Evolutionary conservation across 2,329 filamentous ascomycete species (phyloP).

Genomic region (Pseudogymnoascus sp.): DNA sequence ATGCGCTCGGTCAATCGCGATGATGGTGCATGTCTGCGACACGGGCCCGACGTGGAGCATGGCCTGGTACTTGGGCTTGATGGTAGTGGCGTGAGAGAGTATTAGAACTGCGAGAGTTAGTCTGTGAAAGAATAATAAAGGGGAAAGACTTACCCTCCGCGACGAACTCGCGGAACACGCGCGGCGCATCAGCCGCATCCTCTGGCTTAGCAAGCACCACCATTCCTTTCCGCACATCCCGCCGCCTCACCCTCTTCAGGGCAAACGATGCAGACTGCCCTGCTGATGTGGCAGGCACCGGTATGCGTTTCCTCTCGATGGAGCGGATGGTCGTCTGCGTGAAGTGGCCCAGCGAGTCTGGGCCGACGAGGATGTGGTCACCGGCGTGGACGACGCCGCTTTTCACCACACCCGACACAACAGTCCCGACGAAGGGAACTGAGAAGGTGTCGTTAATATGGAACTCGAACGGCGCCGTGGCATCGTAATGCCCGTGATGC

Average conservation of each 20-base stretch:
- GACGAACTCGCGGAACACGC: constrained; percentile 67
- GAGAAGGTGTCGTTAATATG: constrained; percentile 97
- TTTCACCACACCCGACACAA: constrained; percentile 90
- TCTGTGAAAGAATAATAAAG: neutral
- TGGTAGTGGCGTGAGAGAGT: constrained; percentile 90
- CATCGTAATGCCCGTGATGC: constrained; percentile 87
- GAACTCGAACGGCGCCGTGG: constrained; percentile 83
- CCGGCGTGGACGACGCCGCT: constrained; percentile 79
- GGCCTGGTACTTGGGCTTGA: constrained; percentile 93
- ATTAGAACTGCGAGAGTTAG: constrained; percentile 60
- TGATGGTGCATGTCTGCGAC: constrained; percentile 91
- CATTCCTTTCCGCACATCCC: constrained; percentile 96
- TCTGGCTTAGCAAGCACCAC: constrained; percentile 83
- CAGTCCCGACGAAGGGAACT: constrained; percentile 92
- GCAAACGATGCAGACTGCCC: constrained; percentile 92
- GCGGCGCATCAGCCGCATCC: constrained; percentile 49
- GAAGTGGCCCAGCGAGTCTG: constrained; percentile 86
- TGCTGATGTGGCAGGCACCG: constrained; percentile 77
- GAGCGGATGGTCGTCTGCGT: constrained; percentile 77
- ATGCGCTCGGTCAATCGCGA: constrained; percentile 92
- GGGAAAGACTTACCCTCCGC: constrained; percentile 53
- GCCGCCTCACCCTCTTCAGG: constrained; percentile 74
- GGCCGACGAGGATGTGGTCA: constrained; percentile 82
- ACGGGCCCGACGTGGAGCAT: constrained; percentile 97
- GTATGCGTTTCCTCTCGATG: constrained; percentile 89